A percentile compares a stretch with the other conserved stretches of the same genome.
Conservation (phyloP, 164 flowering plant species). For the Magnolia changhungtana region DNA sequence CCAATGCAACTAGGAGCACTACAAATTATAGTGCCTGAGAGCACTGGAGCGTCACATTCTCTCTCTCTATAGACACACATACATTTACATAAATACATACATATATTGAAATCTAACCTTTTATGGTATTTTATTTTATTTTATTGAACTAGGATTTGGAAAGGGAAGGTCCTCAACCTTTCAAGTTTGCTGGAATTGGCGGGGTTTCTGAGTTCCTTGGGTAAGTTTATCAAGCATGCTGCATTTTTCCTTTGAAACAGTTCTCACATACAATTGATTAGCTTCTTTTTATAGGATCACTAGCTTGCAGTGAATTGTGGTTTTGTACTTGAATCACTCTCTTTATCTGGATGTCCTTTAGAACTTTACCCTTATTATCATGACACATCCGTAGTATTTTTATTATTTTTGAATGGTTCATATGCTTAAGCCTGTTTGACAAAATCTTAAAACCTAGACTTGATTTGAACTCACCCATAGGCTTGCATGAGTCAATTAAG, state of each 20-base stretch:
- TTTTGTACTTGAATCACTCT: background rate
- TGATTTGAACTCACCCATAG: too few species aligned
- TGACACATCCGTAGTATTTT: background rate
- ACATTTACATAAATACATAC: too few species aligned
- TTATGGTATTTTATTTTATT: background rate
- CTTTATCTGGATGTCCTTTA: background rate
- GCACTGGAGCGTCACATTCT: too few species aligned
- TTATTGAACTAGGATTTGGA: slow-evolving; percentile 61
- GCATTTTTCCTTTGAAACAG: background rate
- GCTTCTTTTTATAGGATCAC: background rate
- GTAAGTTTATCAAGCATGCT: slow-evolving; percentile 26
- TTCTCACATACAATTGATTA: background rate
- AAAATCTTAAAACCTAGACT: too few species aligned
- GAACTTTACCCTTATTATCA: background rate
- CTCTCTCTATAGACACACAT: too few species aligned
- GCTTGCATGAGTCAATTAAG: background rate
- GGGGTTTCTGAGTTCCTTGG: slow-evolving; percentile 96
- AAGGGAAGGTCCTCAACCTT: slow-evolving; percentile 85
- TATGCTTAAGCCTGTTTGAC: background rate
- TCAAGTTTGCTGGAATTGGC: slow-evolving; percentile 93
- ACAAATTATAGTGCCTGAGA: too few species aligned
- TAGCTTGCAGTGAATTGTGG: background rate
- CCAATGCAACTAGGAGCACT: too few species aligned
- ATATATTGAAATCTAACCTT: too few species aligned
- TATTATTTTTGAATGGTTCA: background rate